Evolutionary conservation across 305 asterid species (phyloP).

Genomic region (Fraxinus baroniana): DNA sequence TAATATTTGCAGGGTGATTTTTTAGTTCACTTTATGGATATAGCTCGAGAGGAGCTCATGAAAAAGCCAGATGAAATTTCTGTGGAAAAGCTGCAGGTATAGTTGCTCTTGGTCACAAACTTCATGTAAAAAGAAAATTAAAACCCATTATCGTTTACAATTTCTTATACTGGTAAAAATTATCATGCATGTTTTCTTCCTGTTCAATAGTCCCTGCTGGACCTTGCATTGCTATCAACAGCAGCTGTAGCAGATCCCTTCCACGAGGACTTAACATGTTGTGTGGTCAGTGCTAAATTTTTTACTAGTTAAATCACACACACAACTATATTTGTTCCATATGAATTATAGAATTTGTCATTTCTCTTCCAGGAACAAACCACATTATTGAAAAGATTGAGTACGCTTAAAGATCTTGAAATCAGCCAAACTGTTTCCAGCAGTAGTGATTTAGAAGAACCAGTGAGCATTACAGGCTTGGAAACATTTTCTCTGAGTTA

Average conservation of each 20-base stretch:
- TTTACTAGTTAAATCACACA: constrained; percentile 7
- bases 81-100: constrained; percentile 93
- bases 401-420: constrained; percentile 82
- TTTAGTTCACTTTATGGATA: constrained; percentile 97
- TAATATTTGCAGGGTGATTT: constrained; percentile 84
- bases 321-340: constrained; percentile 16
- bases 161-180: constrained; percentile 17
- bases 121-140: constrained; percentile 11
- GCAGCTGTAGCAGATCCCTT: constrained; percentile 98
- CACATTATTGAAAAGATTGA: constrained; percentile 84
- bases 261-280: constrained; percentile 90
- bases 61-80: constrained; percentile 93
- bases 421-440: constrained; percentile 54
- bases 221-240: constrained; percentile 94
- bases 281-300: constrained; percentile 67
- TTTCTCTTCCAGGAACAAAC: constrained; percentile 66
- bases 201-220: constrained; percentile 78
- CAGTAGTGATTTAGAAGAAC: constrained; percentile 70
- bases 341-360: constrained; percentile 23
- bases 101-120: constrained; percentile 18
- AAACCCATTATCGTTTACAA: constrained; percentile 10
- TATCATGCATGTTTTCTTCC: constrained; percentile 18
- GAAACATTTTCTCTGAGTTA: constrained; percentile 93
- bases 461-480: constrained; percentile 85
- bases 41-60: constrained; percentile 88